Evolutionary conservation across 768 basidiomycete species (phyloP), one percentile per base, ranked within the genome.

Genomic region (Lentinus brumalis): DNA sequence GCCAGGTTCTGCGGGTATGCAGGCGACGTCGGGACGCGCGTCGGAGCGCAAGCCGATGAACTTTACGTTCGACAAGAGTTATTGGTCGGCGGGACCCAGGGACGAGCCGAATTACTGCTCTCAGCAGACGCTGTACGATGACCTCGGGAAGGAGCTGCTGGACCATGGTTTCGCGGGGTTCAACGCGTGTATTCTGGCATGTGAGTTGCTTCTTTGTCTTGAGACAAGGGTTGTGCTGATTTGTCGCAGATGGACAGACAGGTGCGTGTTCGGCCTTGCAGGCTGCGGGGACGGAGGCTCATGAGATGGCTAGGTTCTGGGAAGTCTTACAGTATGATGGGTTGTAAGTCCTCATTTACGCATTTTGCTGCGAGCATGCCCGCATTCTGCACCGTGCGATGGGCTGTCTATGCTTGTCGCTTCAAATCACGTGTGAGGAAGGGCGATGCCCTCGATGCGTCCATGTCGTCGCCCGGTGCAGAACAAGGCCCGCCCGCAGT

Each of bases 171-270:
- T 99, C 77, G 78, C 90, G 39, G 96, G 96, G 31, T 98, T 97
- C 77, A 98, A 98, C 81, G 92, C 95, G 50, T 98, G 95, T 83
- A 97, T 99, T 76, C 83, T 99, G 73, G 96, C 97, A 75, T 98
- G 96, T 97, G 77, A 83, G 96, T 88, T 46, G 61, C 18, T n/a
- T 39, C 53, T 18, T 55, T 40, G 15, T 39, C 39, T 15, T 39
- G 35, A 29, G 15, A 40, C 8, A n/a, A 26, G 29, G 10, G 38
- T 60, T 52, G 46, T 64, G 55, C 58, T 67, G 32, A 67, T 38
- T 7, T 55, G 58, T 60, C 21, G 31, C 50, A 85, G 83, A 85
- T 81, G 92, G 92, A 70, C 92, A 94, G 78, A 94, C 92, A 72
- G 92, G 92, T 94, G 74, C 73, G 88, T 67, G 32, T 12, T n/a